Base-by-base conservation (phyloP, 1,139 yeast species). In the Debaryomycetaceae sp. region DNA sequence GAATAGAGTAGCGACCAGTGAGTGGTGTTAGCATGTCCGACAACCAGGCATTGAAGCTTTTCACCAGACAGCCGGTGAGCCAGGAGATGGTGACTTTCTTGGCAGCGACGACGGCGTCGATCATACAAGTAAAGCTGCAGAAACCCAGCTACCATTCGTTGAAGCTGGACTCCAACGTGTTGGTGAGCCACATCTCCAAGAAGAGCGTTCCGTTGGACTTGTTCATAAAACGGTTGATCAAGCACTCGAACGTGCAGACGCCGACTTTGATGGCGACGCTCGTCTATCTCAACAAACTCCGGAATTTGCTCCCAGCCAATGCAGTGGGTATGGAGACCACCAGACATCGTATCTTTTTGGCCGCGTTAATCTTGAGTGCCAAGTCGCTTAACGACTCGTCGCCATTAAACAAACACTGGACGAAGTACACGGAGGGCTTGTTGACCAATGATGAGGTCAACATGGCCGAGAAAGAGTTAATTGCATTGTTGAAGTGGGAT, bases 371-470 rank as follows among this genome's bases (percentile, higher is more conserved):
- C 43, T 72, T 93, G 49, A 87, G 96, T 36, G 97, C 98, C 23
- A 93, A 93, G 69, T 84, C 84, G 51, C 78, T 91, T 52, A 93
- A 93, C 65, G 99, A 93, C 68, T 84, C 96, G 3, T 84, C 95
- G 14, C 99, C 98, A 42, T 78, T 91, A 64, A 93, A 93, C 68
- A 90, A 86, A 68, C 97, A 91, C 71, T 93, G 99, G 99, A 85
- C 96, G 13, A 77, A 80, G 49, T 91, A 90, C 70, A 89, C 98
- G 11, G 82, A 84, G 62, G 97, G 97, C 1, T 72, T 93, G 46
- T 77, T 93, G 53, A 63, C 82, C 24, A 69, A 87, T 41, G 76
- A 76, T 27, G 98, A 93, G 59, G 91, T 93, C 47, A 93, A 93
- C 66, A 81, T 90, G 60, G 88, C 95, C 59, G 99, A 93, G 68